Percentiles rank a stretch among this genome's conserved stretches.
Evolutionary conservation across 208 protist genomes (phyloP).

Genomic region (Wallacemonas sp.): DNA sequence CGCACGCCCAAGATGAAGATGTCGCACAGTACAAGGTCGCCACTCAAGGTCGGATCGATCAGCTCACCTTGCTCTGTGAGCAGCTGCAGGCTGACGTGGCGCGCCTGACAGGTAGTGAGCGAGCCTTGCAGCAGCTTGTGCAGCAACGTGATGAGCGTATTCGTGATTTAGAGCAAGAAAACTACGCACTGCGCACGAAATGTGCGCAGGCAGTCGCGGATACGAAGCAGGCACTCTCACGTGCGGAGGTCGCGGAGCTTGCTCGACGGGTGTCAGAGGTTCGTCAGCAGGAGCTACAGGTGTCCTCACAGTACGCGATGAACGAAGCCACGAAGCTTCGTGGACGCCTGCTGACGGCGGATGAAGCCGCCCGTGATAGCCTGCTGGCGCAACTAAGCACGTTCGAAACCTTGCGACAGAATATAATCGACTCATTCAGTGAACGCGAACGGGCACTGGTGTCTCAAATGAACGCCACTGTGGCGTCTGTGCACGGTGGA

Average conservation of each 20-base stretch:
- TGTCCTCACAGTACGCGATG: conserved; percentile 17
- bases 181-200: conserved; percentile 12
- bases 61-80: conserved; percentile 3
- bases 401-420: conserved; percentile 37
- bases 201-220: background rate
- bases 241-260: conserved; percentile 14
- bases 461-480: background rate
- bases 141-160: conserved; percentile 9
- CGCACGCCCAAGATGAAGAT: conserved; percentile 9
- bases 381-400: conserved; percentile 34
- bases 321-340: conserved; percentile 13
- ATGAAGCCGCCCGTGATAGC: conserved; percentile 9
- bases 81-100: background rate
- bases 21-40: background rate
- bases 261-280: conserved; percentile 23
- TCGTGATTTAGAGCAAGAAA: conserved; percentile 12
- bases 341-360: conserved; percentile 2
- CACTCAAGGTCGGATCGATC: background rate
- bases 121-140: background rate
- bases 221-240: conserved; percentile 1
- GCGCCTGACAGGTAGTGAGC: background rate
- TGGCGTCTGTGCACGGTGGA: background rate
- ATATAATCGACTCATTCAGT: conserved; percentile 31
- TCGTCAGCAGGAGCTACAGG: conserved; percentile 19
- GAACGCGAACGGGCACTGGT: conserved; percentile 24